Base-by-base conservation (phyloP, 1,139 yeast genomes). In the Yamadazyma friedrichii region DNA sequence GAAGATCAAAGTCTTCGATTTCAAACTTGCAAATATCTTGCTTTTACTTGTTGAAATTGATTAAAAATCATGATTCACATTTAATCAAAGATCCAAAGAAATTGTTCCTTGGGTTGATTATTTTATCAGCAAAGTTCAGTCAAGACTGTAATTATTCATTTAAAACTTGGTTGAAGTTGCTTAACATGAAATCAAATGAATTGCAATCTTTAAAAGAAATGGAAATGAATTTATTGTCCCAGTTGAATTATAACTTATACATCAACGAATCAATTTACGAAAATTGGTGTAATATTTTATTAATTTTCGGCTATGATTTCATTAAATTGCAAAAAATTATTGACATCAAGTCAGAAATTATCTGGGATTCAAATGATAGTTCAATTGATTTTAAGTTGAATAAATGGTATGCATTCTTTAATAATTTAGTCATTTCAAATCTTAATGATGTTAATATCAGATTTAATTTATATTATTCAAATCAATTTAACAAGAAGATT, bases 71-170 rank as follows among this genome's bases (percentile, higher is more conserved):
- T 31, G 35, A 47, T 39, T 35, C 41, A 15, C 36, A 42, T 33
- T 46, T 58, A 17, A 55, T 67, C 25, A 46, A 49, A 15, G 82
- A 87, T 54, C 84, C 88, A 6, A 78, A 85, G 52, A 78, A 85
- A 48, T 70, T 81, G 35, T 82, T 87, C 50, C 68, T 87, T 46
- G 78, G 84, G 3, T 72, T 85, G 52, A 59, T 86, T 40, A 83
- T 86, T 42, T 65, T 86, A 37, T 82, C 93, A 1, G 77, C 84
- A 41, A 87, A 87, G 57, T 85, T 81, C 58, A 70, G 77, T 47
- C 88, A 82, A 57, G 95, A 87, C 61, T 77, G 81, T 43, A 84
- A 83, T 55, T 85, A 78, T 59, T 71, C 85, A 16, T 74, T 84
- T 49, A 72, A 71, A 49, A 78, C 86, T n/a, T 87, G 95, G 95